These are phyloP conservation scores for Vararia minispora DNA, from an alignment of 768 basidiomycete species.

Conservation along the genomic window DNA sequence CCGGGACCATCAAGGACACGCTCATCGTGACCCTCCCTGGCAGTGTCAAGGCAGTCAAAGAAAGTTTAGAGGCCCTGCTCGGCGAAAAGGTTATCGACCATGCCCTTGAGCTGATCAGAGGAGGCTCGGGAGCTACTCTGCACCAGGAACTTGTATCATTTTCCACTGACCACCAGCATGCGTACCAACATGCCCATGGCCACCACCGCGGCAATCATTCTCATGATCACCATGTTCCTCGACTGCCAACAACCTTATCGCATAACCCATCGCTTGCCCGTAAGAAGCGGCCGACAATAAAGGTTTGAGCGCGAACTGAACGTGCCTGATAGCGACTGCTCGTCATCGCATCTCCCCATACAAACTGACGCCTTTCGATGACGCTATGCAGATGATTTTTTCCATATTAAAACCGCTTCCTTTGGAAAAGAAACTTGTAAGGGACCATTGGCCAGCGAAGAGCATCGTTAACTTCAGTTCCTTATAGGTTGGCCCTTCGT, in stretches of 20 bases:
- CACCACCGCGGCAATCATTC: conserved; percentile 22
- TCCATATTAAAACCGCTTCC: conserved; percentile 34
- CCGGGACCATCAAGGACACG: conserved; percentile 55
- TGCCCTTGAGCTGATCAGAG: conserved; percentile 61
- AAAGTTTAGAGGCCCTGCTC: conserved; percentile 59
- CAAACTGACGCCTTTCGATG: conserved; percentile 52
- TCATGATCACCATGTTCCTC: conserved; percentile 37
- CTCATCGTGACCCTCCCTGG: conserved; percentile 78
- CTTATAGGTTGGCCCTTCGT: conserved; percentile 40
- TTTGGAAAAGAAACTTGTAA: conserved; percentile 30
- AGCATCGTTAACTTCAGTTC: neutral
- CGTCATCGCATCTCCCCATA: conserved; percentile 74
- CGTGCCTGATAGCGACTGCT: conserved; percentile 39
- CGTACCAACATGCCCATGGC: conserved; percentile 28
- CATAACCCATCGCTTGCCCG: conserved; percentile 62
- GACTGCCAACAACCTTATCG: conserved; percentile 47
- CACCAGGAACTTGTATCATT: no score
- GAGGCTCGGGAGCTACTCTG: conserved; percentile 49
- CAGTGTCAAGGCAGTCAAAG: conserved; percentile 75
- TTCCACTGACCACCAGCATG: conserved; percentile 18
- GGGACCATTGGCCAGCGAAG: conserved; percentile 11
- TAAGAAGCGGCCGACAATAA: no score
- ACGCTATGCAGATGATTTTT: conserved; percentile 50
- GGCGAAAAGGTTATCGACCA: conserved; percentile 48
- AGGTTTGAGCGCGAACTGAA: no score